phyloP scores from a whole-genome alignment of 2,329 filamentous ascomycete genomes.

The Seiridium cupressi region DNA sequence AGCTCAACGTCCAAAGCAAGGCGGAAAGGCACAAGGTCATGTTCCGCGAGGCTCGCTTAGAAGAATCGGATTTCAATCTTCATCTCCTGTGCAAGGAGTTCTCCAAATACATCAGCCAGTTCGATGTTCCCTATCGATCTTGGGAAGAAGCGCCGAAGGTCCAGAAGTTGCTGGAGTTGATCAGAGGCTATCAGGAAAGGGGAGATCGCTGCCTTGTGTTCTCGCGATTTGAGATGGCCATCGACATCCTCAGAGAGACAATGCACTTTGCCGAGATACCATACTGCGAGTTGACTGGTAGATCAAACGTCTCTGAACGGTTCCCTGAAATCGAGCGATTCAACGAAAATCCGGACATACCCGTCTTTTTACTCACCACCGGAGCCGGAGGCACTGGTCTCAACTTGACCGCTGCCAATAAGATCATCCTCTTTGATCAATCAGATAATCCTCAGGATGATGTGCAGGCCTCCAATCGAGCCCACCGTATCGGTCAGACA shows the following conservation, averaged over 20 bases:
- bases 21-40: slow-evolving; percentile 51
- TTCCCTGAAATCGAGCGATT: slow-evolving; percentile 89
- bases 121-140: slow-evolving; percentile 51
- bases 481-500: slow-evolving; percentile 90
- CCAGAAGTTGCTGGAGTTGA: slow-evolving; percentile 71
- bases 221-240: slow-evolving; percentile 87
- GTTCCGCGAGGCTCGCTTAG: slow-evolving; percentile 54
- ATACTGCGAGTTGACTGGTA: slow-evolving; percentile 85
- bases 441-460: slow-evolving; percentile 99
- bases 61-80: slow-evolving; percentile 63
- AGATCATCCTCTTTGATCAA: slow-evolving; percentile 95
- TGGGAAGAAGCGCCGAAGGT: slow-evolving; percentile 78
- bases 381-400: slow-evolving; percentile 96
- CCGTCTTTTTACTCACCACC: slow-evolving; percentile 90
- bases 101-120: slow-evolving; percentile 45
- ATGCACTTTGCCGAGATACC: slow-evolving; percentile 69
- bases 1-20: slow-evolving; percentile 36
- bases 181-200: slow-evolving; percentile 70
- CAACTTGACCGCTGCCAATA: slow-evolving; percentile 93
- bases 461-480: slow-evolving; percentile 95
- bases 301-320: slow-evolving; percentile 76
- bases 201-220: slow-evolving; percentile 90
- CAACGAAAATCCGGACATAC: slow-evolving; percentile 71
- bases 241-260: slow-evolving; percentile 85
- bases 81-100: slow-evolving; percentile 65